Evolutionary conservation across 2,329 filamentous ascomycete genomes (phyloP).

Genomic region (Ceratocystiopsis sp.): DNA sequence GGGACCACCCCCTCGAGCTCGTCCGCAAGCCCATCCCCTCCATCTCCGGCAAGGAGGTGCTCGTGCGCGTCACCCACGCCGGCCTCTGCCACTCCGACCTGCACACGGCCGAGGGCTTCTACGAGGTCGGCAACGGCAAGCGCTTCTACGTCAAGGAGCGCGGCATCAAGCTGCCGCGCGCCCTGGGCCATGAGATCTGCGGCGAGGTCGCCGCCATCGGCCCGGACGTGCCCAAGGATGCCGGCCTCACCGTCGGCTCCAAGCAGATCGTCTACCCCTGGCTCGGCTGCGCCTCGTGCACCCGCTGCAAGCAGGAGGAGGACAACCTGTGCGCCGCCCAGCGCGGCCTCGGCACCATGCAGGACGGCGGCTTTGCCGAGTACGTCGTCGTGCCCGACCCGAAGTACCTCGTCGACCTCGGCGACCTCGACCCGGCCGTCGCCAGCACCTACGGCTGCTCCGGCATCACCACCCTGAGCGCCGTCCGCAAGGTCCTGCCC

Average conservation of each 20-base stretch:
- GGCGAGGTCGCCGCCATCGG: slow-evolving; percentile 2
- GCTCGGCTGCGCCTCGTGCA: slow-evolving; percentile 3
- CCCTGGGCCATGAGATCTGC: slow-evolving; percentile 4
- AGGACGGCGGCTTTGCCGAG: slow-evolving; percentile 5
- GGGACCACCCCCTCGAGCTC: slow-evolving; percentile 3
- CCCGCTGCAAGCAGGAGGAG: slow-evolving; percentile 3
- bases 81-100: slow-evolving; percentile 6
- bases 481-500: slow-evolving; percentile 4
- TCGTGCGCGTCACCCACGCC: slow-evolving; percentile 3
- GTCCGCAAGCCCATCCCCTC: slow-evolving; percentile 1
- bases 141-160: slow-evolving; percentile 4
- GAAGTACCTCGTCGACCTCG: slow-evolving; percentile 3
- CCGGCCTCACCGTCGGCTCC: background rate
- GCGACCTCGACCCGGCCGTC: slow-evolving; percentile 3
- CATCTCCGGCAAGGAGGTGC: background rate
- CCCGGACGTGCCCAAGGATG: background rate
- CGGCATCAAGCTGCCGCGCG: slow-evolving; percentile 3
- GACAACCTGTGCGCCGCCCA: slow-evolving; percentile 5
- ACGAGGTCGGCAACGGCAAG: slow-evolving; percentile 4
- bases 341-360: slow-evolving; percentile 3
- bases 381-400: slow-evolving; percentile 4
- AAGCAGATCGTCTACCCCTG: slow-evolving; percentile 6
- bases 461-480: slow-evolving; percentile 5
- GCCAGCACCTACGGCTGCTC: slow-evolving; percentile 6
- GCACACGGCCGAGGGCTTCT: slow-evolving; percentile 4